phyloP scores from a whole-genome alignment of 1,284 basidiomycete genomes.

The Neonothopanus nambi region DNA sequence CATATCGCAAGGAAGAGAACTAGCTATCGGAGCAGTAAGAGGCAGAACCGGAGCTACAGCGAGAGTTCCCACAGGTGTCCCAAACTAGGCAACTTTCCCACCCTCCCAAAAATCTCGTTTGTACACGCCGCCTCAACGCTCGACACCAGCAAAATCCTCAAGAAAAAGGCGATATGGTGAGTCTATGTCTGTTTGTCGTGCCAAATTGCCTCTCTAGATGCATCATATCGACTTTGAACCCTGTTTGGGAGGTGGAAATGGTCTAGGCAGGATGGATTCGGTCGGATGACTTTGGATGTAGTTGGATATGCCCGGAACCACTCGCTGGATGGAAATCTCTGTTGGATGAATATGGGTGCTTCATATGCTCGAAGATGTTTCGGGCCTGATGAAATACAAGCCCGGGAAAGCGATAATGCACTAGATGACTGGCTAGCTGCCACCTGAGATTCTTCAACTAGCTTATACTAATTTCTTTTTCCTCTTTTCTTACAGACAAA shows the following conservation, averaged over 20 bases:
- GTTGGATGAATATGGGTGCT: constrained; percentile 12
- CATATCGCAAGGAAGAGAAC: too few relatives aligned
- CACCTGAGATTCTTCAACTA: too few relatives aligned
- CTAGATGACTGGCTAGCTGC: too few relatives aligned
- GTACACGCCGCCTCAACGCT: neutral
- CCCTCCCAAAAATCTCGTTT: too few relatives aligned
- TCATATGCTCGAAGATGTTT: neutral
- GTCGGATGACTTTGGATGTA: constrained; percentile 18
- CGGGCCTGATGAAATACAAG: neutral
- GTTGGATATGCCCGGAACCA: too few relatives aligned
- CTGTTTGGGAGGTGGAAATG: constrained; percentile 32
- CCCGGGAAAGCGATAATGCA: too few relatives aligned
- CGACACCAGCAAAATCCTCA: constrained; percentile 30
- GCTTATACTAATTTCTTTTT: constrained; percentile 11
- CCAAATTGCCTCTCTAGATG: neutral
- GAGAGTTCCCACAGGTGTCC: too few relatives aligned
- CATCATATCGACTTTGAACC: constrained; percentile 18
- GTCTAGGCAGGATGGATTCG: constrained; percentile 28
- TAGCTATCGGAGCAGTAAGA: too few relatives aligned
- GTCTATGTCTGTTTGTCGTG: constrained; percentile 20
- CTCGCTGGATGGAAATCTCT: too few relatives aligned
- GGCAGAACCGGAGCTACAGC: too few relatives aligned
- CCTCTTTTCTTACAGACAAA: constrained; percentile 57
- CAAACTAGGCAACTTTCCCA: too few relatives aligned
- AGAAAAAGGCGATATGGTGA: constrained; percentile 46